Evolutionary conservation across 805 yeast genomes (phyloP), one percentile per base, ranked within the genome.

Genomic region (Ogataea methanolica): DNA sequence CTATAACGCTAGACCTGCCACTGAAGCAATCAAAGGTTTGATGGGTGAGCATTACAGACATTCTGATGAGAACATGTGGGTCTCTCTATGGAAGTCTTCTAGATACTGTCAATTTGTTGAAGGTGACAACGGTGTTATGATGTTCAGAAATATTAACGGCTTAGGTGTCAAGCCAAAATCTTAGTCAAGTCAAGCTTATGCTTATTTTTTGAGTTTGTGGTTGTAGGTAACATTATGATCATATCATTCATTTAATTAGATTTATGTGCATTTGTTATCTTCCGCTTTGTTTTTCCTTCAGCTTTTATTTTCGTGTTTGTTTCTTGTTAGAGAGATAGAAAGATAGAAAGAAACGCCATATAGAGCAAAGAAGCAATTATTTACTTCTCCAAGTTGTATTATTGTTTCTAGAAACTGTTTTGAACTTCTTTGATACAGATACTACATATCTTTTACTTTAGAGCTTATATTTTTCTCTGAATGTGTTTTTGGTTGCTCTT

Each of bases 11-110:
- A 76, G 92, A 66, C 80, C 79, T 61, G 94, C 86, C 42, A 75
- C 88, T 50, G 88, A 71, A 51, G 92, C 87, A 46, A 83, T 88
- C 68, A 80, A 82, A 71, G 80, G 82, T 67, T 92, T 85, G 51
- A 83, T 88, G 94, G 96, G 96, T 58, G 76, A 78, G 55, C 89
- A 85, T 68, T 88, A 88, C 73, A 75, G 73, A 51, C 69, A 76
- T 60, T 70, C 75, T 46, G 83, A 75, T 55, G 88, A 87, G 67
- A 85, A 78, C 73, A 84, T 88, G 89, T 80, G 86, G 81, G 62
- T 66, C 45, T 70, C 82, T 38, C 75, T 78, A 59, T 88, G 86
- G 71, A 80, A 80, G 58, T 66, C 77, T 37, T 80, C 78, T 36
- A 76, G 88, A 72, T 61, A 70, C 57, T 84, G 90, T 61, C 89